These are phyloP conservation scores for Ramichloridium luteum DNA, from an alignment of 2,329 filamentous ascomycete species.

Conservation along the genomic window DNA sequence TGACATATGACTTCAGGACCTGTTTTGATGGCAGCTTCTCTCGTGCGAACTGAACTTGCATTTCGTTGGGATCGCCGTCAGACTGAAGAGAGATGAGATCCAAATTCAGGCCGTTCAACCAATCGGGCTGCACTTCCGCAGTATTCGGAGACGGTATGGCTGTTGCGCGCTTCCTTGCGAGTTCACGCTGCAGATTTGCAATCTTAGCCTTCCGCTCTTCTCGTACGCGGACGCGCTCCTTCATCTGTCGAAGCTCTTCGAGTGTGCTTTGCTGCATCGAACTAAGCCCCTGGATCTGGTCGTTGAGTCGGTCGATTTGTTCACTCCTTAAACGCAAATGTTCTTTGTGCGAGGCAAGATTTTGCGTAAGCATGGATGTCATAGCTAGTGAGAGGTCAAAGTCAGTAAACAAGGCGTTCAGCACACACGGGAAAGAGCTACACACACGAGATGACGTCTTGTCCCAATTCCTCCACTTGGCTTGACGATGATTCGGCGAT, in stretches of 20 bases:
- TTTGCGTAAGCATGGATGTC: conserved; percentile 66
- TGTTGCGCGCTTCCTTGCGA: conserved; percentile 11
- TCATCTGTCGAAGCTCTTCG: conserved; percentile 58
- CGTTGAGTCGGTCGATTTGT: conserved; percentile 69
- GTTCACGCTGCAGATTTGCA: conserved; percentile 68
- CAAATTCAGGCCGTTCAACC: background rate
- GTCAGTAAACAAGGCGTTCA: conserved; percentile 11
- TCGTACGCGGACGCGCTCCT: conserved; percentile 50
- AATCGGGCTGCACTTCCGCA: too few relatives aligned
- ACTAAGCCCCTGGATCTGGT: conserved; percentile 67
- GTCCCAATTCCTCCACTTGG: conserved; percentile 58
- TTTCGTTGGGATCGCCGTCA: conserved; percentile 6
- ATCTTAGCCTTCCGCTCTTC: conserved; percentile 58
- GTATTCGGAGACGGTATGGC: background rate
- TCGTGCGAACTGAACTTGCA: conserved; percentile 12
- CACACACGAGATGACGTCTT: conserved; percentile 70
- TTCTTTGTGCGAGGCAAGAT: conserved; percentile 64
- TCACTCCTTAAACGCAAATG: conserved; percentile 77
- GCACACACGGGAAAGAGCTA: conserved; percentile 15
- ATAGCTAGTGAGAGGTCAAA: conserved; percentile 47
- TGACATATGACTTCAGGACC: conserved; percentile 51
- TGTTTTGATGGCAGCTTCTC: conserved; percentile 17
- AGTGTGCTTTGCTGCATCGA: conserved; percentile 66
- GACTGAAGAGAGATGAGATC: background rate
- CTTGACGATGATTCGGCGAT: conserved; percentile 28